phyloP scores from a whole-genome alignment of 805 yeast species.

The Nakazawaea ernobii region DNA sequence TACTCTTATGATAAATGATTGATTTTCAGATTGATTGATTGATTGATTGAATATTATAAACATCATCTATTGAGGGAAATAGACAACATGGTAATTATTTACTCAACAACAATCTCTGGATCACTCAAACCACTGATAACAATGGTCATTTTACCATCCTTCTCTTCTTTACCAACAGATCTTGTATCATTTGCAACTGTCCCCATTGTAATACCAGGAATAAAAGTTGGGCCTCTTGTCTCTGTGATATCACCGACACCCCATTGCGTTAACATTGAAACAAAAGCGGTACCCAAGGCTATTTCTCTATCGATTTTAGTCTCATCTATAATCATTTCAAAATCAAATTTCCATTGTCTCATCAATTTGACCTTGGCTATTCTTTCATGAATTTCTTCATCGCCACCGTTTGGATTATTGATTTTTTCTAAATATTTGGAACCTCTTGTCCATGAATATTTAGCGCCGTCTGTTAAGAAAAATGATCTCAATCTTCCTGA shows the following conservation, averaged over 20 bases:
- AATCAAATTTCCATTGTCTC: constrained; percentile 56
- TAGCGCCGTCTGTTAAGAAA: constrained; percentile 45
- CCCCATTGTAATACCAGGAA: constrained; percentile 11
- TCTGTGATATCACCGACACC: constrained; percentile 47
- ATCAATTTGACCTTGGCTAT: constrained; percentile 50
- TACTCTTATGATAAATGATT: not conserved
- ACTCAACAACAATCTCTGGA: constrained; percentile 26
- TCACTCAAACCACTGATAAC: constrained; percentile 16
- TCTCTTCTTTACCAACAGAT: constrained; percentile 4
- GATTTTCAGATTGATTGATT: not conserved
- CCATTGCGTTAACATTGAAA: constrained; percentile 67
- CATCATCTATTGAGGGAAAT: not conserved
- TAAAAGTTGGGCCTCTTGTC: constrained; percentile 46
- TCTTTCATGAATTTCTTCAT: constrained; percentile 47
- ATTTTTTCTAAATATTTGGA: constrained; percentile 46
- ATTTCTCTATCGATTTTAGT: constrained; percentile 40
- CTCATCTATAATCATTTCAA: constrained; percentile 49
- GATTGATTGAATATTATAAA: too few relatives aligned
- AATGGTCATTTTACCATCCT: constrained; percentile 4
- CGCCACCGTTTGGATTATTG: constrained; percentile 50
- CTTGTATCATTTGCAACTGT: constrained; percentile 2
- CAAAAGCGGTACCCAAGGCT: constrained; percentile 55
- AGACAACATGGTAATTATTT: not conserved
- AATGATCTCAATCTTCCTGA: constrained; percentile 41
- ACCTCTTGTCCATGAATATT: constrained; percentile 51